These are phyloP conservation scores for Meripilus lineatus DNA, from an alignment of 1,284 basidiomycete genomes.

Conservation along the genomic window DNA sequence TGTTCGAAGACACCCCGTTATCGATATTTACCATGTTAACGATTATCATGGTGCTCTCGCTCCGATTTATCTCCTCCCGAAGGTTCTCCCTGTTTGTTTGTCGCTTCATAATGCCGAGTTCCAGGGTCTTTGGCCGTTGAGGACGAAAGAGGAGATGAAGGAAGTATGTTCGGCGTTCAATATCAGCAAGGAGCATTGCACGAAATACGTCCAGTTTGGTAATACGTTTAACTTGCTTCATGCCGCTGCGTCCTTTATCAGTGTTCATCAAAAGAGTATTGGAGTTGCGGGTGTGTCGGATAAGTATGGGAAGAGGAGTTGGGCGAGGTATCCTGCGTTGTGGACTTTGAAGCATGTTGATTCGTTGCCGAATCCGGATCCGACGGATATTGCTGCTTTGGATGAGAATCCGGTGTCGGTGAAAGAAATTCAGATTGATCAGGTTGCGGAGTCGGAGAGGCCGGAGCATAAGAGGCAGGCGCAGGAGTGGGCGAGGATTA, in stretches of 20 bases:
- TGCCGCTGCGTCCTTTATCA: conserved; percentile 88
- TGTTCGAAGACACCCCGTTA: conserved; percentile 75
- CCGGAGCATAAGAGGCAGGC: conserved; percentile 87
- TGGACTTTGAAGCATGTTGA: conserved; percentile 95
- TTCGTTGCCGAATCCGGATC: conserved; percentile 89
- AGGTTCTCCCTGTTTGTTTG: conserved; percentile 83
- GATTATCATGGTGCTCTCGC: conserved; percentile 92
- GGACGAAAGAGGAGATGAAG: conserved; percentile 96
- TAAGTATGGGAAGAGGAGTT: conserved; percentile 92
- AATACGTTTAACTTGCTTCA: conserved; percentile 95
- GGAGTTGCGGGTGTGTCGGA: conserved; percentile 95
- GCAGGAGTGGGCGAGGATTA: conserved; percentile 90
- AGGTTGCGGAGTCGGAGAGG: conserved; percentile 79
- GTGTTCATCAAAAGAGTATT: conserved; percentile 84
- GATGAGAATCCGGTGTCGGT: conserved; percentile 74
- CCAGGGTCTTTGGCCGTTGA: conserved; percentile 91
- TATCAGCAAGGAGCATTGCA: conserved; percentile 91
- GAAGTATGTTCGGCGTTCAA: conserved; percentile 96
- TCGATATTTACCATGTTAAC: conserved; percentile 88
- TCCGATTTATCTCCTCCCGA: conserved; percentile 85
- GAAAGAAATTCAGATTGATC: conserved; percentile 73
- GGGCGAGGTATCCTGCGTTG: conserved; percentile 91
- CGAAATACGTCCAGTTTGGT: conserved; percentile 94
- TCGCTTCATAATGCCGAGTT: conserved; percentile 97
- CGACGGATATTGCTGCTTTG: conserved; percentile 87